Evolutionary conservation across 2,329 filamentous ascomycete species (phyloP), one percentile per base, ranked within the genome.

Genomic region (Trichoderma citrinoviride): DNA sequence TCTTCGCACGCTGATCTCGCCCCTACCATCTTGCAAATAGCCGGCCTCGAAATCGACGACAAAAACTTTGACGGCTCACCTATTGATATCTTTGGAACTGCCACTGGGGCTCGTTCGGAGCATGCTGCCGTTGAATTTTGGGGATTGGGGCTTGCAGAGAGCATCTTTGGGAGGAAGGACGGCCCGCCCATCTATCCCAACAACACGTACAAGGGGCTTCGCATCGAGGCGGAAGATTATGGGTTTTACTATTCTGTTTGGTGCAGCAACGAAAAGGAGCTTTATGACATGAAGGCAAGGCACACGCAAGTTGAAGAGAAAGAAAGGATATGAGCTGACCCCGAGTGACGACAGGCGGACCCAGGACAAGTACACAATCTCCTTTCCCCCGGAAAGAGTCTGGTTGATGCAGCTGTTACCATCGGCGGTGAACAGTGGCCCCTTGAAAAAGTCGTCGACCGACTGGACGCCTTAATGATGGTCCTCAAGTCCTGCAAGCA

Each of bases 191-290:
- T 50, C 15, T 61, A 70, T 3, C 49, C 61, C 2, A 80, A 81
- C 65, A 87, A 88, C 68, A 88, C 85, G 0, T 89, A 88, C 77
- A 88, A 89, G 73, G 81, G 79, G 0, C 69, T 87, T 21, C 80
- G 86, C n/a, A 74, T 89, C 6, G 77, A 86, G 4, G 76, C 81
- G 0, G 72, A 80, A 2, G 74, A 76, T 5, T 90, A 90, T 70
- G 85, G 83, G 69, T 72, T 90, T 5, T 85, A 87, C 67, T 91
- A 91, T 70, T 82, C 86, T 0, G 85, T 90, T 0, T 91, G 88
- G 87, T 91, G 89, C 71, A 88, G 77, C 15, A 86, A 86, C 58
- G 87, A 90, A 70, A 83, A 85, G 63, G 87, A 91, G 72, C 80
- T 89, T 2, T 91, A 90, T 71, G 82, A 90, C 67, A 70, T 89